A percentile compares a stretch with the other conserved stretches of the same genome.
Evolutionary conservation across 371 early-diverging fungal species (phyloP).

Genomic region (Capniomyces stellatus): DNA sequence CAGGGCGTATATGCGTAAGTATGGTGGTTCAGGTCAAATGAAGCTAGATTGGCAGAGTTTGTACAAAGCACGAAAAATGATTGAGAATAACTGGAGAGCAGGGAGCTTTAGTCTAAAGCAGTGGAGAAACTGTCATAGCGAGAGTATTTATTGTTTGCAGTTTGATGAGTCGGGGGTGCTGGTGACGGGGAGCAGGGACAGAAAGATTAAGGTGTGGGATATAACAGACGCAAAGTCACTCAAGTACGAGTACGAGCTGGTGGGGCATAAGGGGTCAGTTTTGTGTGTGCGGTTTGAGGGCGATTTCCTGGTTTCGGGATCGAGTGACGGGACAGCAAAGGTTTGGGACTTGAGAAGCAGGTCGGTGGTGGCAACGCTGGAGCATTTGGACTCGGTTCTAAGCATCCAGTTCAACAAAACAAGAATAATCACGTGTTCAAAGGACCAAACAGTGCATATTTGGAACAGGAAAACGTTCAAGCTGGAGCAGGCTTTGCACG

Average conservation of each 20-base stretch:
- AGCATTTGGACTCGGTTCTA: slow-evolving; percentile 57
- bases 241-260: slow-evolving; percentile 36
- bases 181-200: slow-evolving; percentile 83
- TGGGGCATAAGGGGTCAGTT: slow-evolving; percentile 77
- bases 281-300: slow-evolving; percentile 74
- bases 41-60: slow-evolving; percentile 51
- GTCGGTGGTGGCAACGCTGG: slow-evolving; percentile 26
- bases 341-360: slow-evolving; percentile 57
- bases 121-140: slow-evolving; percentile 57
- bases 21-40: too few relatives aligned
- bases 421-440: slow-evolving; percentile 72
- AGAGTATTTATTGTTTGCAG: slow-evolving; percentile 86
- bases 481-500: slow-evolving; percentile 38
- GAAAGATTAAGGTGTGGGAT: slow-evolving; percentile 72
- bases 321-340: slow-evolving; percentile 72
- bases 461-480: slow-evolving; percentile 42
- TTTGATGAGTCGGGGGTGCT: slow-evolving; percentile 84
- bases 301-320: slow-evolving; percentile 68
- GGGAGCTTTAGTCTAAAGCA: slow-evolving; percentile 36
- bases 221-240: slow-evolving; percentile 49
- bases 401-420: slow-evolving; percentile 57
- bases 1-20: too few relatives aligned
- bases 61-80: slow-evolving; percentile 33
- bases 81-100: slow-evolving; percentile 46
- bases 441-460: slow-evolving; percentile 79